Base-by-base conservation (phyloP, 139 green algal species). In the Chlamydomonas sp. region DNA sequence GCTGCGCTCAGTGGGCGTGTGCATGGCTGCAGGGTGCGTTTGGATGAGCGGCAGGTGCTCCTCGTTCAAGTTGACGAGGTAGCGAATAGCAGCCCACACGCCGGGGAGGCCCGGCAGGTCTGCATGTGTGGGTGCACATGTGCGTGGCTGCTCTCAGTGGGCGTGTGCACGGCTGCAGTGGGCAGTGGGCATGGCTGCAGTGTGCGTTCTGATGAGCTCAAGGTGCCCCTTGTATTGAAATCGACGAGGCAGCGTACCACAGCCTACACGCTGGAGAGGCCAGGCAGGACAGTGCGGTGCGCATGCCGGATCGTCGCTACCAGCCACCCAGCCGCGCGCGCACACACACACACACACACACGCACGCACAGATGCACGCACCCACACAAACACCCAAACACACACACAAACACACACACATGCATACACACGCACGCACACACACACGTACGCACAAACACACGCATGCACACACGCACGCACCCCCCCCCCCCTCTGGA, bases 61-160 rank as follows among this genome's bases (percentile, higher is more conserved):
- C 16, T 39, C 50, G 31, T 65, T 73, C 38, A 82, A 57, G 3
- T 70, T 72, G 10, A 84, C 81, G 28, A 93, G 66, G 70, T 90
- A 95, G 59, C 82, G 73, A 35, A 94, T 85, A 3, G 87, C 89
- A 5, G 89, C 88, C 90, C 90, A 96, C 50, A 92, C 90, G 13
- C 90, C 90, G 31, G 88, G 87, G 58, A 91, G 75, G 26, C 90
- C 90, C 2, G 70, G 48, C 64, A 96, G 78, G 65, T 95, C 88
- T 35, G 72, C 59, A 16, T 10, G 50, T 54, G 43, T 68, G 69
- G 16, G 81, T n/a, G n/a, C n/a, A n/a, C n/a, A n/a, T n/a, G n/a
- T n/a, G n/a, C n/a, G n/a, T n/a, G n/a, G n/a, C n/a, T n/a, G n/a
- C n/a, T n/a, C 16, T 54, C 16, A 26, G 43, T 54, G 43, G 13